Conservation (phyloP, 768 basidiomycete genomes). For the Agaricus sinodeliciosus region DNA sequence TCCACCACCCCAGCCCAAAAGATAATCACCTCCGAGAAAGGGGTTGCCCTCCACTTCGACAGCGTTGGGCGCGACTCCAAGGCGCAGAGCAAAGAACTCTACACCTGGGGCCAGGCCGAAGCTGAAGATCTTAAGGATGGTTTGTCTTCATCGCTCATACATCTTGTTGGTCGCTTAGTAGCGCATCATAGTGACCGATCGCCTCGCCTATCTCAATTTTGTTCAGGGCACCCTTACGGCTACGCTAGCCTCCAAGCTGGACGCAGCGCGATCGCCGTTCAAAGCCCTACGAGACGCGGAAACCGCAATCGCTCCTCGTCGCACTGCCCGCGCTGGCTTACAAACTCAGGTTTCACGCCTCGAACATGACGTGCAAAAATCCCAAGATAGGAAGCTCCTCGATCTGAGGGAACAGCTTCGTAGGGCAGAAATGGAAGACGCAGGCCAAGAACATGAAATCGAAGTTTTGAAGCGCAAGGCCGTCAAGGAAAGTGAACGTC, state of each 20-base stretch:
- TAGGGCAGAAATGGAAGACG: conserved; percentile 59
- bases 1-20: conserved; percentile 64
- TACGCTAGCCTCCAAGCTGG: conserved; percentile 54
- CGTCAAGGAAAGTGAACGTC: conserved; percentile 63
- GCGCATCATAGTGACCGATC: conserved; percentile 54
- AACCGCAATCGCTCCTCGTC: conserved; percentile 48
- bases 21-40: conserved; percentile 74
- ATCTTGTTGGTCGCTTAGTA: conserved; percentile 10
- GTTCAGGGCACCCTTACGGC: conserved; percentile 62
- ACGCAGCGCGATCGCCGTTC: conserved; percentile 56
- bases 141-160: conserved; percentile 19
- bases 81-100: conserved; percentile 77
- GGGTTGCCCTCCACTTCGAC: conserved; percentile 71
- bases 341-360: conserved; percentile 56
- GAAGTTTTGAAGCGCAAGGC: conserved; percentile 72
- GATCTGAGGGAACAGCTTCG: conserved; percentile 68
- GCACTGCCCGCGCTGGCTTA: conserved; percentile 51
- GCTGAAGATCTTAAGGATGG: conserved; percentile 72
- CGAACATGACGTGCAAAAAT: conserved; percentile 61
- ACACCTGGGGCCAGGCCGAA: conserved; percentile 76
- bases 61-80: conserved; percentile 59
- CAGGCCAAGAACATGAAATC: conserved; percentile 61
- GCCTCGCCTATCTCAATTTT: conserved; percentile 77
- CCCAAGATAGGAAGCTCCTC: conserved; percentile 56
- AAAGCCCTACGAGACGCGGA: conserved; percentile 75